Base-by-base conservation (phyloP, 108 stramenopile genomes). In the Discostella pseudostelligera region DNA sequence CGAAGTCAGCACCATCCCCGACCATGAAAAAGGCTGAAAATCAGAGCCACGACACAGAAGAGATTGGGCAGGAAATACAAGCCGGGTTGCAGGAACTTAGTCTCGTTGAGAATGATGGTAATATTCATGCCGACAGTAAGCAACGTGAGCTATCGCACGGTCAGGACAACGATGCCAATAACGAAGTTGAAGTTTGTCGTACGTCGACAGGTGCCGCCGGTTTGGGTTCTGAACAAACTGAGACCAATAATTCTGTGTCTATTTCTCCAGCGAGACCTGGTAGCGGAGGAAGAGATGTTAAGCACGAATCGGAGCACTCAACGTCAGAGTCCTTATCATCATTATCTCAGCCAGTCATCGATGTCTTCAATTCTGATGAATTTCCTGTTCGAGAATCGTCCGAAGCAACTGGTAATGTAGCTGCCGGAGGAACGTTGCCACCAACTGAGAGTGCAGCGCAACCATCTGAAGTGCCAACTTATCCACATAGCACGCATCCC, bases 21-120 rank as follows among this genome's bases (percentile, higher is more conserved):
- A 16, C 55, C n/a, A 19, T 37, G 73, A 67, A 21, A 24, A 35
- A 77, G 21, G 50, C 54, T 26, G 68, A 70, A 28, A 66, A 22
- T 51, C 53, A 43, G 20, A 54, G 56, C 4, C 47, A 45, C 8
- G 56, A 51, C 39, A 61, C 59, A 7, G 76, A 70, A 56, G 61
- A 61, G 29, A 65, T 70, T 22, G 76, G 69, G 22, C 62, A 37
- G 11, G 65, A 66, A 54, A 70, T 77, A 40, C 50, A 69, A 13
- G 54, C 63, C 47, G 69, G 69, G 26, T 65, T 77, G 37, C 76
- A 77, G 39, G 76, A 77, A 36, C 67, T 77, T 39, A 59, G 63
- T 14, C 42, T 70, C 32, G n/a, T 24, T 49, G 64, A 36, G 29
- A 64, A 51, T 17, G 32, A 46, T 48, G 29, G 43, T 7, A 20